Base-by-base conservation (phyloP, 257 asterid genomes). In the Przewalskia tangutica region DNA sequence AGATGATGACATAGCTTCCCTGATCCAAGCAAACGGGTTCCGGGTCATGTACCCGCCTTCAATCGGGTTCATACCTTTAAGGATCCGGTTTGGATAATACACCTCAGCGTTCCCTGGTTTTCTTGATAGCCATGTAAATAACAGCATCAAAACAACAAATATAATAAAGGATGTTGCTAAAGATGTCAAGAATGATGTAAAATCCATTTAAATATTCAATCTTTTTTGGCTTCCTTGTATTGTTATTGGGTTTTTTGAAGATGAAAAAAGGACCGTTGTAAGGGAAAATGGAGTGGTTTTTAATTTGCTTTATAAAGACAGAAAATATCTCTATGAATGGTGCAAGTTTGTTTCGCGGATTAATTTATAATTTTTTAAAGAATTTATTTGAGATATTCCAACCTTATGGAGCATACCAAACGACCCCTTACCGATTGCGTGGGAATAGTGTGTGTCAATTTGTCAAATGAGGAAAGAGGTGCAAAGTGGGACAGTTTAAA, bases 21-120 rank as follows among this genome's bases (percentile, higher is more conserved):
- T 87, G 82, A 95, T 91, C 99, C 99, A 95, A 17, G 97, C 14
- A 83, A 95, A 88, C 8, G 98, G 98, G 89, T 91, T 93, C 4
- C 98, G 87, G 83, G 89, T 70, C 63, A 78, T 54, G 62, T 90
- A 89, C 65, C 89, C 44, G 2, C 97, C 93, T 67, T 91, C 98
- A 50, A 87, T 86, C 60, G 97, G 97, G 77, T 93, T 97, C 91
- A 95, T 8, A 4, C 98, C 97, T 68, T 40, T 91, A 2, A 92
- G 85, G 86, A 93, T 89, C 92, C 97, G 90, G 55, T 92, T 95
- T n/a, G 98, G 93, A 83, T 88, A 95, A 90, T 92, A 95, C 4
- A 95, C 67, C 53, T 86, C 97, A 59, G 85, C 80, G 89, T 95
- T 95, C 7, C 87, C 89, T 78, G 92, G 94, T 76, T 87, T 86